Evolutionary conservation across 495 filamentous ascomycete genomes (phyloP).

Genomic region (Neurospora tetrasperma): DNA sequence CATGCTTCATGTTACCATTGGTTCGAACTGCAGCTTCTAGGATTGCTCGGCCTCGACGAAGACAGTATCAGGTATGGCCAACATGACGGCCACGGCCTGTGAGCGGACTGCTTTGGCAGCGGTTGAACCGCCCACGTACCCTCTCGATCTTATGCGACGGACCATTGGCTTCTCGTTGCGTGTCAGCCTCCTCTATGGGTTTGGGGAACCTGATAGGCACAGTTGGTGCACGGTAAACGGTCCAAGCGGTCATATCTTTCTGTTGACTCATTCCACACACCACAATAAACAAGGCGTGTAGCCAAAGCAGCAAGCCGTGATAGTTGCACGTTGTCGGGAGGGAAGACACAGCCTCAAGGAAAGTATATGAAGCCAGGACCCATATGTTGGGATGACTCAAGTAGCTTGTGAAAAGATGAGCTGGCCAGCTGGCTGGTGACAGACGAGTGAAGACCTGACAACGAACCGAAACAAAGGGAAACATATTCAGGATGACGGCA

Average conservation of each 20-base stretch:
- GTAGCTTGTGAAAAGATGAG: conserved; percentile 2
- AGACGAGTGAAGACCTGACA: conserved; percentile 9
- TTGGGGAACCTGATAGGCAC: background rate
- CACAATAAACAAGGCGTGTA: background rate
- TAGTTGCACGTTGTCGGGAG: background rate
- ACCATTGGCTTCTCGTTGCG: background rate
- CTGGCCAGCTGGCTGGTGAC: conserved; percentile 8
- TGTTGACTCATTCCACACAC: background rate
- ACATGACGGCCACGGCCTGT: background rate
- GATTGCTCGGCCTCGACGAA: background rate
- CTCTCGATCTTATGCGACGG: background rate
- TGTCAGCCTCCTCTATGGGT: background rate
- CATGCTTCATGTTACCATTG: background rate
- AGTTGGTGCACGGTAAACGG: background rate
- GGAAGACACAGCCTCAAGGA: background rate
- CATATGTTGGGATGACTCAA: background rate
- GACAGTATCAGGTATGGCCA: background rate
- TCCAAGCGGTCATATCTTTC: background rate
- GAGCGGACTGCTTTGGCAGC: background rate
- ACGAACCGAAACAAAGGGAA: conserved; percentile 12
- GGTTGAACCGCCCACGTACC: background rate
- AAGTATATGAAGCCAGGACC: background rate
- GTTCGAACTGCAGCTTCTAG: background rate
- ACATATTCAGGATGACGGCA: conserved; percentile 18
- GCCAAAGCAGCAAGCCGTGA: background rate